phyloP scores from a whole-genome alignment of 345 rosid species.

The Arabidopsis suecica region DNA sequence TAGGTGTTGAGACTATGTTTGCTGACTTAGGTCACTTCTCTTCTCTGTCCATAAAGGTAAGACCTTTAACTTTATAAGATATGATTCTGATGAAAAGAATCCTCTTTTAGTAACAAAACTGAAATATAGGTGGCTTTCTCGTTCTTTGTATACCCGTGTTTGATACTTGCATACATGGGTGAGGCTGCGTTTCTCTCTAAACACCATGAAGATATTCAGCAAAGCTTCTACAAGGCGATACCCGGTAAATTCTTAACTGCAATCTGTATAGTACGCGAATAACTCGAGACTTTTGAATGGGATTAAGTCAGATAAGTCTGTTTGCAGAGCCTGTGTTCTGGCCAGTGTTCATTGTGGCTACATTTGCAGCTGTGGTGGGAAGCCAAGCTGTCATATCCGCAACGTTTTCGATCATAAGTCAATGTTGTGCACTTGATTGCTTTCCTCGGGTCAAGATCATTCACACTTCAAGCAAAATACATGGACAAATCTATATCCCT shows the following conservation, averaged over 20 bases:
- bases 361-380: conserved; percentile 81
- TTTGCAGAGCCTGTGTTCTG: conserved; percentile 79
- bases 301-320: conserved; percentile 8
- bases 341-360: conserved; percentile 88
- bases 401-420: conserved; percentile 89
- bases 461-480: conserved; percentile 78
- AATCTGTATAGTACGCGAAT: neutral
- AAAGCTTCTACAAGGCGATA: conserved; percentile 88
- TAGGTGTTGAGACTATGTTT: conserved; percentile 90
- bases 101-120: conserved; percentile 8
- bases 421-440: conserved; percentile 81
- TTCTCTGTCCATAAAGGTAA: conserved; percentile 79
- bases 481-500: conserved; percentile 86
- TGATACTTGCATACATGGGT: conserved; percentile 92
- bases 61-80: conserved; percentile 16
- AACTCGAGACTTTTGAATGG: neutral
- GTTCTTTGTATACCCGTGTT: conserved; percentile 76
- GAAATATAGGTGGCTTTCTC: conserved; percentile 70
- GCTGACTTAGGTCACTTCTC: conserved; percentile 92
- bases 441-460: conserved; percentile 85
- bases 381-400: conserved; percentile 93
- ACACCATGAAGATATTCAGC: conserved; percentile 69
- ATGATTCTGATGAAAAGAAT: neutral
- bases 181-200: conserved; percentile 88
- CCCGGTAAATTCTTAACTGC: conserved; percentile 59